Evolutionary conservation across 345 rosid species (phyloP).

Genomic region (Laguncularia racemosa): DNA sequence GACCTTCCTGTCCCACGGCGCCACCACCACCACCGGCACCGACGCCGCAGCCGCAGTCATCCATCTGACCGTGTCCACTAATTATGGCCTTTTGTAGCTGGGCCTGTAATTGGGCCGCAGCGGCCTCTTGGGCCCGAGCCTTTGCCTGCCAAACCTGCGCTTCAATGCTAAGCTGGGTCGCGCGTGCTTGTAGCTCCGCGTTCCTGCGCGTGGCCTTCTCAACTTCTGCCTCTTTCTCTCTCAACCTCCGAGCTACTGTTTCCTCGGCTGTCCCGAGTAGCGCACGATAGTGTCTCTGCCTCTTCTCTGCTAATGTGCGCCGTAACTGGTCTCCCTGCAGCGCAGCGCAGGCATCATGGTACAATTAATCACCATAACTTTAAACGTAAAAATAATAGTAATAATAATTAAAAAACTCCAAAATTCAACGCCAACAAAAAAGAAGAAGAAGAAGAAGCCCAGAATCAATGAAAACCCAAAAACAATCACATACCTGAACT

Average conservation of each 20-base stretch:
- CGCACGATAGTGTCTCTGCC: conserved; percentile 65
- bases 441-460: too few species aligned
- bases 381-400: not conserved
- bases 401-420: not conserved
- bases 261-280: conserved; percentile 71
- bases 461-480: not conserved
- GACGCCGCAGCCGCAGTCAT: conserved; percentile 17
- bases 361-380: not conserved
- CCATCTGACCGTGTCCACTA: conserved; percentile 31
- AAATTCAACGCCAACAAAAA: not conserved
- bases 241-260: conserved; percentile 40
- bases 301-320: conserved; percentile 63
- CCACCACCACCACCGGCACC: conserved; percentile 23
- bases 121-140: conserved; percentile 71
- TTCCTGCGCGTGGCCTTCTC: conserved; percentile 71
- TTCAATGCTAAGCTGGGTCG: conserved; percentile 68
- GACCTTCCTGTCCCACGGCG: conserved; percentile 1
- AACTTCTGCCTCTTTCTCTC: conserved; percentile 63
- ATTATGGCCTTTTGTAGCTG: conserved; percentile 62
- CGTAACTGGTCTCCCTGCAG: conserved; percentile 67
- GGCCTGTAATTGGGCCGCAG: conserved; percentile 73
- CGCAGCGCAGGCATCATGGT: too few species aligned
- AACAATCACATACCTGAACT: conserved; percentile 51
- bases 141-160: conserved; percentile 82
- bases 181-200: conserved; percentile 78